Evolutionary conservation across 169 alveolate species (phyloP), one percentile per base, ranked within the genome.

Genomic region (Babesia sp.): DNA sequence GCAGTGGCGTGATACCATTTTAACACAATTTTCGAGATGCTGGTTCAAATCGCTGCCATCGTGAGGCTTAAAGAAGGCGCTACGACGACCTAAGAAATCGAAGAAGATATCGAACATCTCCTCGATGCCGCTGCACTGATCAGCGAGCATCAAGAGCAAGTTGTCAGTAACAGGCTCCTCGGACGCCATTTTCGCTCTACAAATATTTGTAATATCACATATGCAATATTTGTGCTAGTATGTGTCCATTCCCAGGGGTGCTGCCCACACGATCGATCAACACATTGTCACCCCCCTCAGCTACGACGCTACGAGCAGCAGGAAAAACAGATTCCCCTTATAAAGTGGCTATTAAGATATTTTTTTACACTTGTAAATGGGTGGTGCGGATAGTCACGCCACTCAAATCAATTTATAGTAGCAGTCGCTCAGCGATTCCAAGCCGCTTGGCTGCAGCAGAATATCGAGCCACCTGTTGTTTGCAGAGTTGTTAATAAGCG

Each of bases 11-110:
- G 73, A 58, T 48, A 78, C 90, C 66, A 66, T 58, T 50, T 33
- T 71, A 18, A 48, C 78, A 67, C 87, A 55, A 39, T 85, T 72
- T 37, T 85, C 86, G 55, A 90, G 79, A 26, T 89, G 66, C 74
- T 83, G 45, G 91, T 94, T 69, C 80, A 77, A 37, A 84, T 95
- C 58, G 70, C 70, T 55, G 68, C 77, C 54, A 42, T 48, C 87
- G 71, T 85, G 69, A 0, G 89, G 93, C 18, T 94, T 63, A 86
- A 85, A 96, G 88, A 96, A 96, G 86, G 96, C 99, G 24, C 99
- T 96, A 86, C 95, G 96, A 50, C 99, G 83, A 53, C 93, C 91
- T 75, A 97, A 90, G 85, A 97, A 97, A 16, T 98, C 94, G 87
- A 96, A 97, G 71, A 97, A 87, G 55, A 87, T 78, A 67, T 94